Conservation (phyloP, 768 basidiomycete species). For the Epithele typhae region DNA sequence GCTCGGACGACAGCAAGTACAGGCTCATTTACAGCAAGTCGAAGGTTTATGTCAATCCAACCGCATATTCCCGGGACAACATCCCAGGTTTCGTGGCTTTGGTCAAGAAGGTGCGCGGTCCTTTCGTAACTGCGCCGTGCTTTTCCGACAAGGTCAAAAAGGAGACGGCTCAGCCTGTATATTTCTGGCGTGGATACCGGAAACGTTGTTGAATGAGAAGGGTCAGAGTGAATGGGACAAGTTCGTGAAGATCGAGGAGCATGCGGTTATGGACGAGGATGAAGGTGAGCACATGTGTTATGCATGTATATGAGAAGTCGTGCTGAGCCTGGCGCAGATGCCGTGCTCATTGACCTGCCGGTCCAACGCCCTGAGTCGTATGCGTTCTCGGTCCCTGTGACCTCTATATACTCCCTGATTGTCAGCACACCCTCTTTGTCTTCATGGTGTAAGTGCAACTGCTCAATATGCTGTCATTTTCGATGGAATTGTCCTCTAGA, state of each 20-base stretch:
- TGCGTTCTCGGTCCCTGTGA: conserved; percentile 91
- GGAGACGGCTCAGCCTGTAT: conserved; percentile 73
- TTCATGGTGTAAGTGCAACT: conserved; percentile 63
- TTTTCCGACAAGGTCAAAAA: conserved; percentile 24
- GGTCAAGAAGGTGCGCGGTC: conserved; percentile 72
- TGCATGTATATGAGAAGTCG: conserved; percentile 1
- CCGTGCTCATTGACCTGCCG: conserved; percentile 82
- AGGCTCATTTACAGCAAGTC: conserved; percentile 86
- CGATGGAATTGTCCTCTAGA: conserved; percentile 39
- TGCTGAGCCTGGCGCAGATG: conserved; percentile 43
- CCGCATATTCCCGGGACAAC: conserved; percentile 87
- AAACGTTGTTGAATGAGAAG: conserved; percentile 75
- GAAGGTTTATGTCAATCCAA: conserved; percentile 95
- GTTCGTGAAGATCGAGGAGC: conserved; percentile 81
- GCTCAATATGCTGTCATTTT: background rate
- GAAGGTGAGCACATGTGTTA: conserved; percentile 59
- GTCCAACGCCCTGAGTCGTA: conserved; percentile 84
- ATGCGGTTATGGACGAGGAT: conserved; percentile 55
- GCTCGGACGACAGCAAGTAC: conserved; percentile 45
- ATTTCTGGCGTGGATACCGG: conserved; percentile 94
- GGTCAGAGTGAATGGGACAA: conserved; percentile 86
- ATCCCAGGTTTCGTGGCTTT: conserved; percentile 91
- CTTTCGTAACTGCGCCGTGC: background rate
- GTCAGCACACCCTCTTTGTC: conserved; percentile 81
- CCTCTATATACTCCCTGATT: conserved; percentile 84